Evolutionary conservation across 2,329 filamentous ascomycete genomes (phyloP), one percentile per base, ranked within the genome.

Genomic region (Cercospora sesami): DNA sequence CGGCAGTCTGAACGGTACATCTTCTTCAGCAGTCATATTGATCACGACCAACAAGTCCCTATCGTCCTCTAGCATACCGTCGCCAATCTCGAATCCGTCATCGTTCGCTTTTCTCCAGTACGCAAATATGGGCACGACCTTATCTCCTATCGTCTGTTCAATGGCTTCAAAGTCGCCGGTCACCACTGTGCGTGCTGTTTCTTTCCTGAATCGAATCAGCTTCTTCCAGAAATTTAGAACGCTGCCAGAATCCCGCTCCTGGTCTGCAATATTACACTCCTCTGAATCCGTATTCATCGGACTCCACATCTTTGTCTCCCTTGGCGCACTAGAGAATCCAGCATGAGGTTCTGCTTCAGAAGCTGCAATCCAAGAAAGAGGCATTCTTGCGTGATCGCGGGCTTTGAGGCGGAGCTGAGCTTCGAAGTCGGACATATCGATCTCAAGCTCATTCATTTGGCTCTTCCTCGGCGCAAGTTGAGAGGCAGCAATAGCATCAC

Each of bases 371-470:
- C 70, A 72, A 2, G 70, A 65, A 14, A 72, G 53, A 31, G 70
- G 70, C 48, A 64, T 87, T 55, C 90, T 83, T 8, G 86, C 87
- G 77, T 93, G 91, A 78, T 93, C 91, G 33, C 90, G 77, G 5
- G 85, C 87, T 76, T 87, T 88, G 71, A 83, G 81, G 68, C 86
- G 85, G 71, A 88, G 80, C 48, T 86, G 81, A 7, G 79, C 77
- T 72, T 84, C 82, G 0, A 84, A 84, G 28, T 75, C 74, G 59
- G 75, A 74, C 61, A 75, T 76, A 5, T 78, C 76, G 26, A 76
- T 71, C 10, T 66, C 59, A 9, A 59, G 14, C 21, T 55, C 36
- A 1, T 36, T 8, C 14, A 10, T 36, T 12, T 28, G 21, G 9
- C n/a, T 28, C 8, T 53, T 14, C 2, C 7, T 10, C 2, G 21